Conservation (phyloP, 1,284 basidiomycete genomes). For the Austroboletus olivaceoglutinosus region DNA sequence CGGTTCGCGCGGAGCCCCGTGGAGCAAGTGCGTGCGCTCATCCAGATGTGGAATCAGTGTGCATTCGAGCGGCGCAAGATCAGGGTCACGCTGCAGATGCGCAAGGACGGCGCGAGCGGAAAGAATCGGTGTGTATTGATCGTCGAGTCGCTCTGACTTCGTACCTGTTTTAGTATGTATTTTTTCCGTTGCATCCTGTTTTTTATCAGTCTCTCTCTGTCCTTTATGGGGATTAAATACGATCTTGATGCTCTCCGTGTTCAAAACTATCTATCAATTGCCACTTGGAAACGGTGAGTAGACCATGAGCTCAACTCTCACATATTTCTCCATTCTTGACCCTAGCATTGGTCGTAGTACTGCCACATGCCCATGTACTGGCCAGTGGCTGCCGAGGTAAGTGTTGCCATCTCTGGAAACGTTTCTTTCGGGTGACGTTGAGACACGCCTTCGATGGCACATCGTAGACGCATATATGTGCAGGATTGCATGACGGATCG, state of each 20-base stretch:
- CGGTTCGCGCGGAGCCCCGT: constrained; percentile 19
- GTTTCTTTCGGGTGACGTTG: too few relatives aligned
- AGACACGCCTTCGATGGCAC: too few relatives aligned
- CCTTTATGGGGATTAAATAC: too few relatives aligned
- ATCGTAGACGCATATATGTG: neutral
- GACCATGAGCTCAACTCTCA: too few relatives aligned
- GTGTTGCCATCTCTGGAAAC: too few relatives aligned
- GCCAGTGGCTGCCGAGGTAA: too few relatives aligned
- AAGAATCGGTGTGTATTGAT: constrained; percentile 16
- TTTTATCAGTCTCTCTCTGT: neutral
- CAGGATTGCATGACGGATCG: neutral
- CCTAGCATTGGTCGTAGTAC: too few relatives aligned
- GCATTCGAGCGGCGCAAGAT: constrained; percentile 34
- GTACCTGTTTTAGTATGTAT: neutral
- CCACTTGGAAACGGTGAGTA: too few relatives aligned
- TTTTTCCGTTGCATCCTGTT: neutral
- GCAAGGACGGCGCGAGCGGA: neutral
- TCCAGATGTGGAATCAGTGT: constrained; percentile 33
- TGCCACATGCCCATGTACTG: too few relatives aligned
- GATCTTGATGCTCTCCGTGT: too few relatives aligned
- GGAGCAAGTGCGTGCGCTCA: constrained; percentile 28
- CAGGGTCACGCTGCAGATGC: constrained; percentile 18
- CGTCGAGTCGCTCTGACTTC: constrained; percentile 28
- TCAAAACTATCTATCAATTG: too few relatives aligned
- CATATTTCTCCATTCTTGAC: too few relatives aligned